These are phyloP conservation scores for Pichia rugopelliculosa DNA, from an alignment of 805 yeast species.

Conservation along the genomic window DNA sequence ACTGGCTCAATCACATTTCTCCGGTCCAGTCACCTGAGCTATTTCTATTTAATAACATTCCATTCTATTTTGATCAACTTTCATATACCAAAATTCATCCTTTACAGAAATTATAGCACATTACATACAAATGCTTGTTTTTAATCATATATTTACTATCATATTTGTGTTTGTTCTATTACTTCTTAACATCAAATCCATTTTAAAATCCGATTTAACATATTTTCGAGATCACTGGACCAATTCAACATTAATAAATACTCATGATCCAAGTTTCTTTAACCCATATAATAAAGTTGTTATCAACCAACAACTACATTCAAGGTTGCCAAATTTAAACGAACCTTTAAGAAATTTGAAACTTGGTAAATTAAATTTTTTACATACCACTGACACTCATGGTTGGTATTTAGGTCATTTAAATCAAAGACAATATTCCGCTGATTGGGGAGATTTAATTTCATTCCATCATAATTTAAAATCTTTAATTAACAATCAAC, in stretches of 20 bases:
- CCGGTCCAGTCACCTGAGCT: too few relatives aligned
- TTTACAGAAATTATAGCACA: too few relatives aligned
- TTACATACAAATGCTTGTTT: conserved; percentile 1
- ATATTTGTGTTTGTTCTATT: conserved; percentile 1
- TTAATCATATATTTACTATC: conserved; percentile 1
- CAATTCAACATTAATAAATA: not conserved
- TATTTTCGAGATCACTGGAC: not conserved
- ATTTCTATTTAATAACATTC: too few relatives aligned
- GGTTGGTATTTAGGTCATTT: conserved; percentile 94
- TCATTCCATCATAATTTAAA: conserved; percentile 55
- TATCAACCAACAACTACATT: conserved; percentile 25
- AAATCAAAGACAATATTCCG: conserved; percentile 67
- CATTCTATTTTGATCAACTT: too few relatives aligned
- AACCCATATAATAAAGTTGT: conserved; percentile 4
- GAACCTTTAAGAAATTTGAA: conserved; percentile 44
- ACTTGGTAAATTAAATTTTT: conserved; percentile 71
- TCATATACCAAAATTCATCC: too few relatives aligned
- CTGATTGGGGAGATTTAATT: conserved; percentile 88
- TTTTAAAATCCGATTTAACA: not conserved
- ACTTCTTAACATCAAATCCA: conserved; percentile 3
- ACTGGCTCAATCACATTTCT: too few relatives aligned
- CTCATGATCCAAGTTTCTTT: not conserved
- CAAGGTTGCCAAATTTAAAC: conserved; percentile 28
- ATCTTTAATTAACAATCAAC: conserved; percentile 13
- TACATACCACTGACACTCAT: conserved; percentile 96